Evolutionary conservation across 1,284 basidiomycete species (phyloP).

Genomic region (Salmacisia buchloeana): DNA sequence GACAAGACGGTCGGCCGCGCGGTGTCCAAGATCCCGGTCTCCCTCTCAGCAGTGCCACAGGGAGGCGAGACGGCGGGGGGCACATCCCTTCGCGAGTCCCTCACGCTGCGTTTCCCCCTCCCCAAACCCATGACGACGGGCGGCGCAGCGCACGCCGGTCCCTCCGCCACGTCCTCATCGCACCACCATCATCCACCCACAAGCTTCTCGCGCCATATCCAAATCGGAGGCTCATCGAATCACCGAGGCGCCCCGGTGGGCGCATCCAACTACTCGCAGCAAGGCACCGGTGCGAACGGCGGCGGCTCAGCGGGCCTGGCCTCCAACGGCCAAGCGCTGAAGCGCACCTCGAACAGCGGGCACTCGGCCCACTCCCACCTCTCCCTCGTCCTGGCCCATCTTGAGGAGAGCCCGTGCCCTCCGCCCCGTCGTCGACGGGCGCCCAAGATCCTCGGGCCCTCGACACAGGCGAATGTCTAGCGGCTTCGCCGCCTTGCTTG

Average conservation of each 20-base stretch:
- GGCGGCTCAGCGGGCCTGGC: background rate
- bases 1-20: background rate
- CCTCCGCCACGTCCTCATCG: background rate
- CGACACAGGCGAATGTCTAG: background rate
- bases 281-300: background rate
- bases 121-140: background rate
- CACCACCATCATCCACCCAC: background rate
- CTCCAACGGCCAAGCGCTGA: background rate
- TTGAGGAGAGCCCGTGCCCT: slow-evolving; percentile 2
- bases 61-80: background rate
- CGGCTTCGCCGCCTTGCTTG: background rate
- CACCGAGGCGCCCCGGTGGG: too few species aligned
- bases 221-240: too few species aligned
- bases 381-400: slow-evolving; percentile 5
- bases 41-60: background rate
- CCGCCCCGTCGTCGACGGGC: background rate
- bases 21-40: background rate
- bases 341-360: background rate
- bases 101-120: background rate
- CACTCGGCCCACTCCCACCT: background rate
- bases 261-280: too few species aligned
- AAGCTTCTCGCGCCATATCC: background rate
- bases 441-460: background rate
- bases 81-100: background rate
- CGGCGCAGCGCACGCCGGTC: background rate